Evolutionary conservation across 768 basidiomycete genomes (phyloP).

Genomic region (Lentinula raphanica): DNA sequence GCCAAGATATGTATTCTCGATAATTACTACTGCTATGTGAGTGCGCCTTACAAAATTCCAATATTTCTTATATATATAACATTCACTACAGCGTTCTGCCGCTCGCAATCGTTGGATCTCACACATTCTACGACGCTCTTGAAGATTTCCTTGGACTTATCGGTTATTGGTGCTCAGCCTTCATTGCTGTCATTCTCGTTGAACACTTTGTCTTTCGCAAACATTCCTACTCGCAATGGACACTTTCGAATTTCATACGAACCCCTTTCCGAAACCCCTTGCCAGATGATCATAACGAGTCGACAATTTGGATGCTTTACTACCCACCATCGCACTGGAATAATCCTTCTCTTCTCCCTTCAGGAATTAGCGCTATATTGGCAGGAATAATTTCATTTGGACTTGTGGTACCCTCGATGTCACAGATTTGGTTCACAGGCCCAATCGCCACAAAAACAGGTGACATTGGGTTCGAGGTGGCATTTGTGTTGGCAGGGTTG

Average conservation of each 20-base stretch:
- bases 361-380: conserved; percentile 59
- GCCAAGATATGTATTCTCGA: conserved; percentile 73
- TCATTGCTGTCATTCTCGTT: conserved; percentile 52
- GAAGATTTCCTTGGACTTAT: conserved; percentile 72
- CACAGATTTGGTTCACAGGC: conserved; percentile 73
- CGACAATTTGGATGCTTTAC: background rate
- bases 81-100: conserved; percentile 52
- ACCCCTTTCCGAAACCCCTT: no score
- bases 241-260: conserved; percentile 13
- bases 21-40: conserved; percentile 68
- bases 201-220: conserved; percentile 69
- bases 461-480: conserved; percentile 80
- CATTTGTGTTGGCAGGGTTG: conserved; percentile 48
- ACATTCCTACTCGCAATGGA: conserved; percentile 36
- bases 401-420: conserved; percentile 63
- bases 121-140: conserved; percentile 65
- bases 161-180: conserved; percentile 65
- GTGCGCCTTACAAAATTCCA: conserved; percentile 13
- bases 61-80: background rate
- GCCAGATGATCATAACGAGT: background rate
- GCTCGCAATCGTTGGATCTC: conserved; percentile 68
- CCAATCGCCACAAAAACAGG: conserved; percentile 66
- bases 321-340: conserved; percentile 63
- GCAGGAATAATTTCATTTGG: conserved; percentile 50
- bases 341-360: conserved; percentile 48